A percentile compares a stretch with the other conserved stretches of the same genome.
phyloP scores from a whole-genome alignment of 176 grass and related monocot genomes.

The Panicum miliaceum region DNA sequence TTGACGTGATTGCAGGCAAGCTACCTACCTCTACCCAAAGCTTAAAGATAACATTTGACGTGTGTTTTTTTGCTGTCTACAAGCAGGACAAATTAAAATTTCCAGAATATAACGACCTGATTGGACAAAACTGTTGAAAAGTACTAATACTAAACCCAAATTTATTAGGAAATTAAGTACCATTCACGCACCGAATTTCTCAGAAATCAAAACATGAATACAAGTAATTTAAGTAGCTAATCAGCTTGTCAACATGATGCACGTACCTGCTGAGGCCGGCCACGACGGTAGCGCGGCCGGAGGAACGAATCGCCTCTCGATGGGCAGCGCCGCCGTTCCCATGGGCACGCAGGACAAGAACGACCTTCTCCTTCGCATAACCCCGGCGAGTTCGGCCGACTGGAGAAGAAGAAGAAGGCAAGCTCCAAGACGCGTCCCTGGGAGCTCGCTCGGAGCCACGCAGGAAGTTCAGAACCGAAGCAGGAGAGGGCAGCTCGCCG shows the following conservation, averaged over 20 bases:
- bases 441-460: background rate
- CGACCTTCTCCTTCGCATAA: conserved; percentile 43
- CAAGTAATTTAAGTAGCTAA: background rate
- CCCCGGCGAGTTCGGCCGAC: background rate
- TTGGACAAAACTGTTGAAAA: background rate
- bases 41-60: background rate
- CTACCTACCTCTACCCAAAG: conserved; percentile 15
- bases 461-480: no score
- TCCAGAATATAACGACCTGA: background rate
- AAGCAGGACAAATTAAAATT: background rate
- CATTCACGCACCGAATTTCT: background rate
- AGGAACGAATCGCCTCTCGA: conserved; percentile 52
- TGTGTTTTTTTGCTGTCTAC: background rate
- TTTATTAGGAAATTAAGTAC: background rate
- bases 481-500: background rate
- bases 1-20: background rate
- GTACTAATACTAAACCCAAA: background rate
- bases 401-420: background rate
- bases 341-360: conserved; percentile 36
- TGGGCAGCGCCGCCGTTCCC: conserved; percentile 48
- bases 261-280: conserved; percentile 58
- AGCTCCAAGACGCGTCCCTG: background rate
- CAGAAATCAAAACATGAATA: background rate
- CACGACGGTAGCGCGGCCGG: conserved; percentile 53
- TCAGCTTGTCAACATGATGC: background rate